Evolutionary conservation across 2,329 filamentous ascomycete genomes (phyloP), one percentile per base, ranked within the genome.

Genomic region (Fusarium chaquense): DNA sequence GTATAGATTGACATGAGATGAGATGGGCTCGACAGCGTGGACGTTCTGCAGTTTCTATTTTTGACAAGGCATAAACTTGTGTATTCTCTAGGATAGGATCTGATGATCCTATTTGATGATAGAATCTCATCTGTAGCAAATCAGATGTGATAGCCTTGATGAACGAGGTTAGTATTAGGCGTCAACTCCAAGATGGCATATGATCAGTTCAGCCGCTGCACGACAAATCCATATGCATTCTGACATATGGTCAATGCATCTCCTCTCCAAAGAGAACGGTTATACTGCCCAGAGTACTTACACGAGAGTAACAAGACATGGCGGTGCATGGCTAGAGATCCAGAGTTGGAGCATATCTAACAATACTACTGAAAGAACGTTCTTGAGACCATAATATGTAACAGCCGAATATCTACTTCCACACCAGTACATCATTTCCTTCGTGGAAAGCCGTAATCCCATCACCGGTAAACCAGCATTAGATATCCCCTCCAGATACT

Each of bases 281-380:
- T 18, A 36, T 13, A 4, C n/a, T 38, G 12, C n/a, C 11, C 7
- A 4, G 5, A 15, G n/a, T 8, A 22, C 11, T 22, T 12, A 13
- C 20, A 2, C 0, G 1, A 3, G 15, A 2, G n/a, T 22, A 7
- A 15, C 4, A 6, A 4, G 6, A 40, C 20, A 40, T 40, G 11
- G 22, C 12, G 12, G 12, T 20, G 36, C n/a, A 11, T 22, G n/a
- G n/a, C 1, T 1, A 38, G 3, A 20, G 5, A 20, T 2, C 11
- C 0, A 22, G 9, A 11, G 6, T 40, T 8, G 0, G 12, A 40
- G 11, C 6, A 40, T 8, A 13, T 13, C 5, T 20, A 6, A 38
- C 18, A 6, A n/a, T 18, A 18, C 10, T 3, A 11, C 35, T 38
- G 41, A 7, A n/a, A 26, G 15, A 5, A 26, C 5, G 5, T 26